Percentiles rank a stretch among this genome's conserved stretches.
These are phyloP conservation scores for Iris macrosiphon DNA, from an alignment of 106 monocot genomes.

Conservation along the genomic window DNA sequence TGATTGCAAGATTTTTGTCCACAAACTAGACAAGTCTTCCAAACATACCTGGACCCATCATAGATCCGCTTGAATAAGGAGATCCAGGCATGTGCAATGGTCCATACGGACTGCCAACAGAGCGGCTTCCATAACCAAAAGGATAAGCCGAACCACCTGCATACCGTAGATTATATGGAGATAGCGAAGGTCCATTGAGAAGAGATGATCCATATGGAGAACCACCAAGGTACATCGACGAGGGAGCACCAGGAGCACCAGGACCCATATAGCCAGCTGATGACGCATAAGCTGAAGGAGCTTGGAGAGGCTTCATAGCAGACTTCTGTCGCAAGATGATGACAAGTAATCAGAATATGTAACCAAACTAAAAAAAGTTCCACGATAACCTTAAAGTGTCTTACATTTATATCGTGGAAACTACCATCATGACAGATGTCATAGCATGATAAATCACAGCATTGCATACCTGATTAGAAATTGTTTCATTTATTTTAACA, in stretches of 20 bases:
- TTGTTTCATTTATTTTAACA: too few species aligned
- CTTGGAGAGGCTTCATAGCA: constrained; percentile 51
- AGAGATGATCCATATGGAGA: constrained; percentile 56
- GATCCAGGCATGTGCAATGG: constrained; percentile 46
- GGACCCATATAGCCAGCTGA: constrained; percentile 50
- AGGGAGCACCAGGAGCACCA: constrained; percentile 40
- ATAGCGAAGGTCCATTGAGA: constrained; percentile 43
- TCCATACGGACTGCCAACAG: constrained; percentile 80
- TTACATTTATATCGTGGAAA: too few species aligned
- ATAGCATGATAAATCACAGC: too few species aligned
- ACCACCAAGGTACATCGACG: constrained; percentile 73
- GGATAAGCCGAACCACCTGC: constrained; percentile 41
- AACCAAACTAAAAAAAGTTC: too few species aligned
- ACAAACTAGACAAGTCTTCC: too few species aligned
- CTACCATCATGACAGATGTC: too few species aligned
- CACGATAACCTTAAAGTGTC: too few species aligned
- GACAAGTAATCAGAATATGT: constrained; percentile 5
- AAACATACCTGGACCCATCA: constrained; percentile 55
- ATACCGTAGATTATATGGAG: constrained; percentile 42
- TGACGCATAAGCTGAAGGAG: constrained; percentile 29
- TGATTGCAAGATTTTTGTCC: too few species aligned
- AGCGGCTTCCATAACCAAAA: constrained; percentile 52
- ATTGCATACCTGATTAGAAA: too few species aligned
- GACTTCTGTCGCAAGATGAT: constrained; percentile 41
- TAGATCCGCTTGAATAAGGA: constrained; percentile 51